Base-by-base conservation (phyloP, 2,329 filamentous ascomycete species). In the Knufia petricola region DNA sequence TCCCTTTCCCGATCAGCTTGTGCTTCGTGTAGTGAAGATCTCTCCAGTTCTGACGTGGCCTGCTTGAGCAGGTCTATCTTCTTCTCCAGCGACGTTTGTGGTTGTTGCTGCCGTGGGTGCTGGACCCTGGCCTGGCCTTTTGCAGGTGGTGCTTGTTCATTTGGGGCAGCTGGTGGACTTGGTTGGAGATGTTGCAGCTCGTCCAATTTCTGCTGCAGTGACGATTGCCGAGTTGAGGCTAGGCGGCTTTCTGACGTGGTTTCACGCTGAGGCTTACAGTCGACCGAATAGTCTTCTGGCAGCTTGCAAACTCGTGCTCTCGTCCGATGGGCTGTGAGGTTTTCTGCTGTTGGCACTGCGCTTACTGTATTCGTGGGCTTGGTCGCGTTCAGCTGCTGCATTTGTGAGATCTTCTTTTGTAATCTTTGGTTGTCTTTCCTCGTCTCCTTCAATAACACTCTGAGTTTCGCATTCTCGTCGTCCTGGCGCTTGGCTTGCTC, bases 401-500 rank as follows among this genome's bases (percentile, higher is more conserved):
- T 2, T 19, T 23, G 31, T 13, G 4, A 19, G 13, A 48, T 19
- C 13, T 34, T 41, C 15, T 15, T 41, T 12, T 42, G 23, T 23
- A 50, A 26, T 10, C 43, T 3, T 23, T 45, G 44, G 30, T 50
- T 48, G n/a, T 50, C 36, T 28, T 47, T 41, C 26, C 41, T 30
- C 8, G 53, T 39, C 12, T 52, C 40, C 17, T 52, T 48, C 12
- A 58, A 46, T 46, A 52, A 48, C 7, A 12, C 17, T 32, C 52
- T 52, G 31, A 57, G 26, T 21, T 54, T 52, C n/a, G 46, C 43
- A 41, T 55, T 57, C 39, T 57, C 51, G 3, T 51, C 49, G 24
- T 58, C 53, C 37, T 51, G 48, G 17, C 52, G 45, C 8, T 46
- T 42, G 19, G 56, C 56, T 24, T 57, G 56, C 20, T 57, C 53